Percentiles rank a stretch among this genome's conserved stretches.
Evolutionary conservation across 2,329 filamentous ascomycete species (phyloP).

Genomic region (Exophiala alcalophila): DNA sequence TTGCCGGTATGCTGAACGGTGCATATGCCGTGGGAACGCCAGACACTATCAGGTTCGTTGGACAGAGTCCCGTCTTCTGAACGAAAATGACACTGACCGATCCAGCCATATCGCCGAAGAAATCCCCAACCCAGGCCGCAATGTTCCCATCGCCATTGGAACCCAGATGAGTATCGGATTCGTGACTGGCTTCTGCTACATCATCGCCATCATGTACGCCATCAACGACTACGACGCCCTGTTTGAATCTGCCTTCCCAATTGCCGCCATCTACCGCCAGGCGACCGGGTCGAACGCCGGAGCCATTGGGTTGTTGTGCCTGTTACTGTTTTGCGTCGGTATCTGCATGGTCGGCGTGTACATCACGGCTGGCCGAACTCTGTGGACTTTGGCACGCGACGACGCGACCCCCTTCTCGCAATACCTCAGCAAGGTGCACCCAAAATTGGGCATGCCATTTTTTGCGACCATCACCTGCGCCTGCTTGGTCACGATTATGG

Average conservation of each 20-base stretch:
- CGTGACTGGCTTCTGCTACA: conserved; percentile 47
- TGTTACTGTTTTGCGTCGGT: conserved; percentile 55
- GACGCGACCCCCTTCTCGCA: conserved; percentile 53
- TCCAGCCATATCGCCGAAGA: conserved; percentile 65
- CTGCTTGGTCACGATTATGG: conserved; percentile 51
- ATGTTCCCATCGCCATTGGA: conserved; percentile 51
- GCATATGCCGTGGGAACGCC: conserved; percentile 66
- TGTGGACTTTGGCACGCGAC: conserved; percentile 62
- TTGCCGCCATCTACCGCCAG: conserved; percentile 64
- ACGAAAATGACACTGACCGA: too few relatives aligned
- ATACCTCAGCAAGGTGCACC: conserved; percentile 49
- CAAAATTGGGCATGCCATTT: conserved; percentile 51
- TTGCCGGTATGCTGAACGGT: conserved; percentile 65
- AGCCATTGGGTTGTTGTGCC: conserved; percentile 51
- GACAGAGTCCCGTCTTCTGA: conserved; percentile 49
- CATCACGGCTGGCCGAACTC: conserved; percentile 59
- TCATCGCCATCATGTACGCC: conserved; percentile 54
- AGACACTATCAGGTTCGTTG: conserved; percentile 56
- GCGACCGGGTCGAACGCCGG: conserved; percentile 53
- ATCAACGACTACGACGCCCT: conserved; percentile 47
- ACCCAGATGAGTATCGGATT: conserved; percentile 50
- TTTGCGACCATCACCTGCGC: conserved; percentile 55
- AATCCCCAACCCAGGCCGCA: conserved; percentile 60
- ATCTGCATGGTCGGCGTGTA: conserved; percentile 55
- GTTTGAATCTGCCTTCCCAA: conserved; percentile 54